Percentiles rank a stretch among this genome's conserved stretches.
Evolutionary conservation across 1,284 basidiomycete species (phyloP).

Genomic region (Volvariella volvacea): DNA sequence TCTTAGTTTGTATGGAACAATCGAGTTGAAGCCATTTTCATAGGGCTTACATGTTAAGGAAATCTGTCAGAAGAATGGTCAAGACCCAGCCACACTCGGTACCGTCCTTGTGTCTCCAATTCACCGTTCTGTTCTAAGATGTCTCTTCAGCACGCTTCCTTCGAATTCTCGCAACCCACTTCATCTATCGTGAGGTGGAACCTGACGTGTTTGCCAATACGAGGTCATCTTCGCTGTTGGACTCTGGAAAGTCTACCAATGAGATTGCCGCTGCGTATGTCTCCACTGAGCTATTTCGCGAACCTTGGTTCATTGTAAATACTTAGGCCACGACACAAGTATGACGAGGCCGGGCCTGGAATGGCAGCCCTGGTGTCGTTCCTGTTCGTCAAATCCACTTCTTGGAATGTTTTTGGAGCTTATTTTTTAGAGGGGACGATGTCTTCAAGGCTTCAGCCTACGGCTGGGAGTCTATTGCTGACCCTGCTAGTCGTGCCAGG

Average conservation of each 20-base stretch:
- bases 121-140: neutral
- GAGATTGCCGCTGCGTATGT: conserved; percentile 23
- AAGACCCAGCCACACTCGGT: conserved; percentile 29
- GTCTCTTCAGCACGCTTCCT: conserved; percentile 26
- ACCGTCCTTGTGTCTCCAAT: neutral
- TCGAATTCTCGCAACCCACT: conserved; percentile 30
- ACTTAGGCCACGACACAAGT: neutral
- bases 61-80: conserved; percentile 21
- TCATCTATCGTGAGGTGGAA: conserved; percentile 33
- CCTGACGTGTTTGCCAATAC: conserved; percentile 38
- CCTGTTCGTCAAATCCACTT: too few relatives aligned
- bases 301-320: neutral
- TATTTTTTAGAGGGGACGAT: conserved; percentile 31
- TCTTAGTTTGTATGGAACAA: neutral
- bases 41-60: conserved; percentile 28
- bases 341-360: conserved; percentile 9
- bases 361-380: conserved; percentile 14
- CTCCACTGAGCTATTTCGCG: neutral
- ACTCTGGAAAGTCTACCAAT: conserved; percentile 28
- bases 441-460: conserved; percentile 25
- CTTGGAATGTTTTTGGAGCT: too few relatives aligned
- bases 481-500: conserved; percentile 22
- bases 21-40: neutral
- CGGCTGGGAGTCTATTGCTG: conserved; percentile 25
- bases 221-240: conserved; percentile 31